phyloP scores from a whole-genome alignment of 305 asterid species.

The Plantago coronopus region DNA sequence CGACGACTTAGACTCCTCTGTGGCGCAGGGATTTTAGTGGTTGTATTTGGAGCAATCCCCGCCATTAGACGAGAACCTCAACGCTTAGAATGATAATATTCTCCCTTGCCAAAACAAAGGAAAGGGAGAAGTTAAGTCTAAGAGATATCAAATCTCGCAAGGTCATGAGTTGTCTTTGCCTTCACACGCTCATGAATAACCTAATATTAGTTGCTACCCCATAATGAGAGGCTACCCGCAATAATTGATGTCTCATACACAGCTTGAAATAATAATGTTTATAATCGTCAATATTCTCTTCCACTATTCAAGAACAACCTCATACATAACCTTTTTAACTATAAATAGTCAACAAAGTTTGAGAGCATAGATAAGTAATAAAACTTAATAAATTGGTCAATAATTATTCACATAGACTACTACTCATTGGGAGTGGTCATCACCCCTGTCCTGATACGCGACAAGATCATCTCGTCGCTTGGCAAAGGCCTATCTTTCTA shows the following conservation, averaged over 20 bases:
- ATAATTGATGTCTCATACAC: not conserved
- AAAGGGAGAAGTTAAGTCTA: not conserved
- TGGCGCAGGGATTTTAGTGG: not conserved
- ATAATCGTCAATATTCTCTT: not conserved
- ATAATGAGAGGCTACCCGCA: not conserved
- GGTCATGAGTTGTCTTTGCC: not conserved
- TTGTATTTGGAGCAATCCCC: conserved; percentile 1
- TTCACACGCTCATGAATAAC: not conserved
- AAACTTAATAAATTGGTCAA: too few relatives aligned
- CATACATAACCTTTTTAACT: not conserved
- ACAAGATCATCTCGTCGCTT: too few relatives aligned
- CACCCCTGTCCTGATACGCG: too few relatives aligned
- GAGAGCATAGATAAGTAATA: too few relatives aligned
- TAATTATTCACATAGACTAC: too few relatives aligned
- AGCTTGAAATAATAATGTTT: not conserved
- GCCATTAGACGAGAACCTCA: conserved; percentile 25
- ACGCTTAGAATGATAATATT: not conserved
- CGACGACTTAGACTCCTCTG: conserved; percentile 44
- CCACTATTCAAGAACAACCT: not conserved
- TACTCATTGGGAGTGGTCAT: too few relatives aligned
- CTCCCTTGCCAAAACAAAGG: not conserved
- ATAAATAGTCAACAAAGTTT: not conserved
- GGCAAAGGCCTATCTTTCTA: too few relatives aligned
- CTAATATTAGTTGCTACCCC: not conserved
- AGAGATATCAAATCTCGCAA: not conserved